A percentile compares a stretch with the other conserved stretches of the same genome.
These are phyloP conservation scores for Lepidium didymum DNA, from an alignment of 345 rosid species.

Conservation along the genomic window DNA sequence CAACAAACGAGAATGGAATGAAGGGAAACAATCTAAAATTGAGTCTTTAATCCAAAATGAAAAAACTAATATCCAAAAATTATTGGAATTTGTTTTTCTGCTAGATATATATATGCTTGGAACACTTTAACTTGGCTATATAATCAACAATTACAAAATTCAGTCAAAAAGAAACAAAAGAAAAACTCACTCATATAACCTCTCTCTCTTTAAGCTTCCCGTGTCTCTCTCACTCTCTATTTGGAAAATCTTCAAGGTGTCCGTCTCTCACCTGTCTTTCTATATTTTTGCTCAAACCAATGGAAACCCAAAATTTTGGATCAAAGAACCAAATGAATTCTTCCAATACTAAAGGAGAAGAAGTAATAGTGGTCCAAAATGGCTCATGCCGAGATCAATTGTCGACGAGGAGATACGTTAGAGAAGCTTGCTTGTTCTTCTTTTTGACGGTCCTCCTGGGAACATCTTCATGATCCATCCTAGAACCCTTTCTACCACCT, in stretches of 20 bases:
- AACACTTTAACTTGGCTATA: background rate
- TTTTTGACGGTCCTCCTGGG: constrained; percentile 85
- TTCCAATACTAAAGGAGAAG: constrained; percentile 10
- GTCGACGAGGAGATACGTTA: constrained; percentile 26
- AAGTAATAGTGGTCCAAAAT: background rate
- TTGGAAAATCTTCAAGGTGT: constrained; percentile 4
- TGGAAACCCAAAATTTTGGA: constrained; percentile 22
- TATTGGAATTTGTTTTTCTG: background rate
- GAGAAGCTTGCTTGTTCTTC: constrained; percentile 84
- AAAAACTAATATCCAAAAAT: background rate
- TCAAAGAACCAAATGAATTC: constrained; percentile 7
- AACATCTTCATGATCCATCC: constrained; percentile 99
- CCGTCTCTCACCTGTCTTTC: constrained; percentile 9
- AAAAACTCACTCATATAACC: background rate
- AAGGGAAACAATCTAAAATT: no score
- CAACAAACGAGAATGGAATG: no score
- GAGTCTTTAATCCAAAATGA: background rate
- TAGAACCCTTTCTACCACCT: constrained; percentile 98
- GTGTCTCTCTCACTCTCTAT: background rate
- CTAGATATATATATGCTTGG: background rate
- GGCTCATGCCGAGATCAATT: constrained; percentile 17
- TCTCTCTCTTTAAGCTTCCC: background rate
- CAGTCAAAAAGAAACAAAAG: constrained; percentile 2
- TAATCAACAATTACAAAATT: constrained; percentile 25
- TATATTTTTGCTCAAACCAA: constrained; percentile 9